Conservation (phyloP, 345 rosid species). For the Salix caprea region DNA sequence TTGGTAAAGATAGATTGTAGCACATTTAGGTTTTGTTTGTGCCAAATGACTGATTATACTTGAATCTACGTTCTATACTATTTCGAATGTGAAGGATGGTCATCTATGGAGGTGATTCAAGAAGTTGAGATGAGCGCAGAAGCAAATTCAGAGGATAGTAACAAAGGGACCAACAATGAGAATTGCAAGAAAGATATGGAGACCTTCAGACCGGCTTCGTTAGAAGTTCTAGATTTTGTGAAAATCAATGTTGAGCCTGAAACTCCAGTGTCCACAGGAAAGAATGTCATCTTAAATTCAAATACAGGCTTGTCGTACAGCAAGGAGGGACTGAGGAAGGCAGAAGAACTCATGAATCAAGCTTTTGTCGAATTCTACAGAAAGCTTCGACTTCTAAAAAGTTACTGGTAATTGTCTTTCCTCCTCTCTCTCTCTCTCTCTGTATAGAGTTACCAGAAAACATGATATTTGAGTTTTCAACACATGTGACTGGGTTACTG, state of each 20-base stretch:
- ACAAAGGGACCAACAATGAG: background rate
- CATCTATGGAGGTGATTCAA: slow-evolving; percentile 25
- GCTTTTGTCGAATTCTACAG: slow-evolving; percentile 56
- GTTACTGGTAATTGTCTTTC: slow-evolving; percentile 41
- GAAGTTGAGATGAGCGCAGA: slow-evolving; percentile 33
- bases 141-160: slow-evolving; percentile 8
- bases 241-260: slow-evolving; percentile 42
- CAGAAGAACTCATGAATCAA: slow-evolving; percentile 37
- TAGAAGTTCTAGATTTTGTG: slow-evolving; percentile 42
- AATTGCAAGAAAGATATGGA: background rate
- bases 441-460: too few species aligned
- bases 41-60: background rate
- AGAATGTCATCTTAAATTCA: slow-evolving; percentile 24
- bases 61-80: background rate
- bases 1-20: too few species aligned
- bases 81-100: slow-evolving; percentile 13
- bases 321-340: slow-evolving; percentile 41
- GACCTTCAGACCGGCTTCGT: slow-evolving; percentile 29
- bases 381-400: slow-evolving; percentile 56
- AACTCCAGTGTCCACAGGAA: slow-evolving; percentile 42
- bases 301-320: slow-evolving; percentile 30
- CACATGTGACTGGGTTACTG: background rate
- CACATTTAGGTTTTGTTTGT: background rate
- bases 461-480: background rate
- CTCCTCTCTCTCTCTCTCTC: too few species aligned